Evolutionary conservation across 768 basidiomycete genomes (phyloP), one percentile per base, ranked within the genome.

Genomic region (Scleroderma citrinum): DNA sequence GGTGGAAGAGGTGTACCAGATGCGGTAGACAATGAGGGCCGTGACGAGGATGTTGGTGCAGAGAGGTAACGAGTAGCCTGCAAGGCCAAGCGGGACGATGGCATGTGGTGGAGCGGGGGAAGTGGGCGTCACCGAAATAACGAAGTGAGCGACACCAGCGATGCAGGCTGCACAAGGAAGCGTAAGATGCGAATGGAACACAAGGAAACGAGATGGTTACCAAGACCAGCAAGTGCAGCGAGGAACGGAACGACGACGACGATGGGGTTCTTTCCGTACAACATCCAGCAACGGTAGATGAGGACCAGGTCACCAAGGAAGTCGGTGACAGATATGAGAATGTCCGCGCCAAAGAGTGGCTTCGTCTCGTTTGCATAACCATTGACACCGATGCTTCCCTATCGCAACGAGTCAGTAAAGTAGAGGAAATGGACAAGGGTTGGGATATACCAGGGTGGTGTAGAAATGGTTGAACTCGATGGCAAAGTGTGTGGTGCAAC

Each of bases 31-130:
- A 40, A 75, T 75, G 58, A 76, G 67, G 12, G 46, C 40, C 6
- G 74, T 75, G 30, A 75, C 64, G 21, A 75, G 47, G 55, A 71
- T 44, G 48, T 76, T 76, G 6, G 71, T 68, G 45, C 62, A 64
- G 31, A 76, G 64, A 3, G 75, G 71, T 31, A 76, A 65, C 21
- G 51, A 17, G 34, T 70, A 74, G 13, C 51, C 61, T 0, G 72
- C 71, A 14, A 66, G 63, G 21, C 64, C 66, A 5, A 74, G 55
- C 2, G 72, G 66, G n/a, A 65, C 63, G 16, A 71, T 40, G 3
- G 52, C 52, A 5, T 66, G 52, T 16, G 71, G 72, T 10, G 71
- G 67, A n/a, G 57, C 48, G 7, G 69, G 65, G 2, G 69, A 49
- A 5, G 53, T 55, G 5, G 68, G 69, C 41, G 56, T 55, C 6